Base-by-base conservation (phyloP, 352 stramenopile species). In the Globisporangium paddicum region DNA sequence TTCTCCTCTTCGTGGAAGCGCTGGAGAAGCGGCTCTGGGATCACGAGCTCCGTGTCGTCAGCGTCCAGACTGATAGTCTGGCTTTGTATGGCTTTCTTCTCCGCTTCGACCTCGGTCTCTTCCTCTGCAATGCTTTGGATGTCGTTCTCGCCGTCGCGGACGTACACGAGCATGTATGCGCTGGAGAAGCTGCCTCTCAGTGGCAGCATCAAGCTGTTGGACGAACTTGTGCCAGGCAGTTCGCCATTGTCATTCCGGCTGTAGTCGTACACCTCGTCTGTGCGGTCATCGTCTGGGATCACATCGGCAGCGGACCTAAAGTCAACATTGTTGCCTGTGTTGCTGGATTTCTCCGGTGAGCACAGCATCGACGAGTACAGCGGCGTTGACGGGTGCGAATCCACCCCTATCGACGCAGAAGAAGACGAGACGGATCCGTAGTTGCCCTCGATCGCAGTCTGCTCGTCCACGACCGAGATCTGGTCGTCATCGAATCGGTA, bases 151-250 rank as follows among this genome's bases (percentile, higher is more conserved):
- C 82, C 82, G 48, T 91, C 82, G 2, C 85, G 85, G 14, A 95
- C 74, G 55, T 95, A 95, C 30, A 95, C 86, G 4, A 96, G 83
- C 86, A 96, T 96, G 58, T 96, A 96, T 4, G 86, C 86, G 37
- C 86, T 96, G 4, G 84, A 86, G 55, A 90, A 94, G 40, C 70
- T 95, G 7, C 73, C 68, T 11, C 60, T 68, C 14, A 91, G 61
- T 35, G 86, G 80, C 30, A 89, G 42, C 62, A 87, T 74, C 25
- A 85, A 59, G 26, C 66, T 82, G 41, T 66, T 79, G 11, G 68
- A 38, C 11, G 51, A 42, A 38, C 25, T 59, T 21, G 63, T 55
- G 8, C 34, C 41, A 67, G 40, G 48, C 21, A 61, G 50, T 3
- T 52, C 40, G 23, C 60, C 64, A 35, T 75, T 73, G 19, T 23